phyloP scores from a whole-genome alignment of 2,329 filamentous ascomycete species.

The Parascedosporium putredinis region DNA sequence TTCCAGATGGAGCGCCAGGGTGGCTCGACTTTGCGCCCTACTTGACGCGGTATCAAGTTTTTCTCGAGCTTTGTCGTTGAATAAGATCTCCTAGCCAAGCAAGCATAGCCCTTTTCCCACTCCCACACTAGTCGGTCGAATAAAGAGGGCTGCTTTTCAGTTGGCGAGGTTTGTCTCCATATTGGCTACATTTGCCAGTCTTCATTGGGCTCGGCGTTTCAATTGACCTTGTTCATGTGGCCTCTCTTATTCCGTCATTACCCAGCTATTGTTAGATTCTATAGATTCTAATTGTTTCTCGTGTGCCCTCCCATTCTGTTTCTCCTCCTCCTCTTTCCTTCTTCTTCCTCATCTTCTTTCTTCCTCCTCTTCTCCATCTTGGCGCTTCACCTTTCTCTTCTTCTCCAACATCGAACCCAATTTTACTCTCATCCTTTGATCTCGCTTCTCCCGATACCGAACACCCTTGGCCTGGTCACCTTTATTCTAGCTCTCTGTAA shows the following conservation, averaged over 20 bases:
- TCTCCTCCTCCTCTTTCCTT: slow-evolving; percentile 18
- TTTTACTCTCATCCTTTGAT: neutral
- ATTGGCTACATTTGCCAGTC: neutral
- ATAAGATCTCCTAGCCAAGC: neutral
- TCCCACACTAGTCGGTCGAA: neutral
- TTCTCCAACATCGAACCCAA: neutral
- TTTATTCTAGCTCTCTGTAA: too few species aligned
- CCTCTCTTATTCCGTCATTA: neutral
- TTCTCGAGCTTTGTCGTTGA: neutral
- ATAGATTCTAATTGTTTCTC: slow-evolving; percentile 1
- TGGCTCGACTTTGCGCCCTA: slow-evolving; percentile 1
- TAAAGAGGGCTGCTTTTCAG: neutral
- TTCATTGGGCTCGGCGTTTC: slow-evolving; percentile 6
- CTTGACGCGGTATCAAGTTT: too few species aligned
- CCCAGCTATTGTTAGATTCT: too few species aligned
- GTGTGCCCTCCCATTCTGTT: slow-evolving; percentile 3
- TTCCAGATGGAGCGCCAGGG: neutral
- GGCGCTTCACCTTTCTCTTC: neutral
- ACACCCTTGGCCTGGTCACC: too few species aligned
- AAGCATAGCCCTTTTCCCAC: neutral
- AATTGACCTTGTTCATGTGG: neutral
- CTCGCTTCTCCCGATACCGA: too few species aligned
- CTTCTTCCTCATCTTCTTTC: too few species aligned
- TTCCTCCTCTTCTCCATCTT: slow-evolving; percentile 3
- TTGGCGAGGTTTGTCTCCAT: neutral